Base-by-base conservation (phyloP, 345 rosid genomes). In the Bruguiera sexangula region DNA sequence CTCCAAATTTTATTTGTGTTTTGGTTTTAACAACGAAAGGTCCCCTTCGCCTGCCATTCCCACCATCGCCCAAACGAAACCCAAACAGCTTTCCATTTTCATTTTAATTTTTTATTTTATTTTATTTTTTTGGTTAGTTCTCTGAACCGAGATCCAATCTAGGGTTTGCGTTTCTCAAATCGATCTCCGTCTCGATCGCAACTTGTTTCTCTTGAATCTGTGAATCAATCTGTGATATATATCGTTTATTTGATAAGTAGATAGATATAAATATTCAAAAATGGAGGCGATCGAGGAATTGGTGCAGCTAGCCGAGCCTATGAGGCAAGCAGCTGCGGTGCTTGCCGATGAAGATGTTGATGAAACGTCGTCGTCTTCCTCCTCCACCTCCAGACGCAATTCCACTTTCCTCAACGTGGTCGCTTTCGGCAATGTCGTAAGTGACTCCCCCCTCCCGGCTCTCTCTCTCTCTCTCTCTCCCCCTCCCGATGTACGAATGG, bases 251-350 rank as follows among this genome's bases (percentile, higher is more conserved):
- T 13, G 22, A 29, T 53, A 20, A 10, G 6, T 10, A 21, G 31
- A 6, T 52, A 68, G n/a, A 3, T 48, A 6, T 24, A 19, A 15
- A 30, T 26, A 15, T 18, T n/a, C 20, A 30, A 39, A 39, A 30
- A 92, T 96, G 99, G 99, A 92, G 80, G 97, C 96, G 82, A 96
- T 96, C 82, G 98, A 92, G 57, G 98, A 96, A 78, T 79, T 96
- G 66, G 65, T 75, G 22, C 93, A 89, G 88, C 88, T 96, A n/a
- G 83, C 98, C 31, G 98, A 96, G 60, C 78, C 96, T 56, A 96
- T 96, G 96, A 82, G 82, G 67, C 96, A 89, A 66, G 99, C 97
- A 22, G 78, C 89, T 27, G 80, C 93, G n/a, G 70, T 96, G 52
- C 97, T 96, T 46, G 98, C 98, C 37, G 98, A 92, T 67, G 99